Conservation (phyloP, 495 filamentous ascomycete species). For the Talaromyces trachyspermus region DNA sequence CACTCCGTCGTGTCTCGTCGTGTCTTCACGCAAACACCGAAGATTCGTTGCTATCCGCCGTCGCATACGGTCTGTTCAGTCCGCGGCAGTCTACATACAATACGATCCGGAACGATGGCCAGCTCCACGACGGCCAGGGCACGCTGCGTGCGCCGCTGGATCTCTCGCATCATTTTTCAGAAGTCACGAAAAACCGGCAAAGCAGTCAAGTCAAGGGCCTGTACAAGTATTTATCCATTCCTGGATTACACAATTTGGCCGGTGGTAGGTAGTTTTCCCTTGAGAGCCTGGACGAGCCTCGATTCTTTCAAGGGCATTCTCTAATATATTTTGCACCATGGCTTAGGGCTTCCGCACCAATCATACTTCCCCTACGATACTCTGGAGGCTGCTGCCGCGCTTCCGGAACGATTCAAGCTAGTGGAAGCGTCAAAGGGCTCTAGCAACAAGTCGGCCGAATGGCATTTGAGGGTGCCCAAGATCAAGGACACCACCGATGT, state of each 20-base stretch:
- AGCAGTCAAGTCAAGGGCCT: slow-evolving; percentile 65
- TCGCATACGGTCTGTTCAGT: too few species aligned
- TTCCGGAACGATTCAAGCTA: slow-evolving; percentile 61
- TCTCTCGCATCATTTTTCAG: slow-evolving; percentile 71
- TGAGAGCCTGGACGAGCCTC: too few species aligned
- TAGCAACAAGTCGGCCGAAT: slow-evolving; percentile 14
- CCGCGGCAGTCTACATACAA: neutral
- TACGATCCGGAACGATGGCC: neutral
- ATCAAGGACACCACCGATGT: slow-evolving; percentile 44
- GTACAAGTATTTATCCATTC: slow-evolving; percentile 79
- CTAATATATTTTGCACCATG: too few species aligned
- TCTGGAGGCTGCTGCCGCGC: slow-evolving; percentile 71
- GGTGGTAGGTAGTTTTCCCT: slow-evolving; percentile 53
- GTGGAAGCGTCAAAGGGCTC: slow-evolving; percentile 25
- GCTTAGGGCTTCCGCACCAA: slow-evolving; percentile 65
- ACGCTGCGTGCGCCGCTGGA: slow-evolving; percentile 51
- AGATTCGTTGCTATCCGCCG: too few species aligned
- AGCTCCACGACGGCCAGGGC: slow-evolving; percentile 1
- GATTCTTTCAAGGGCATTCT: too few species aligned
- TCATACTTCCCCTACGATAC: slow-evolving; percentile 88
- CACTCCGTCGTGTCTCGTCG: too few species aligned
- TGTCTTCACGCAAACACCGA: too few species aligned
- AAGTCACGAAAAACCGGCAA: slow-evolving; percentile 53
- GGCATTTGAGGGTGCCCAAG: slow-evolving; percentile 66
- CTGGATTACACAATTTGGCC: slow-evolving; percentile 77